These are phyloP conservation scores for Barnettozyma botsteinii DNA, from an alignment of 805 yeast genomes.

Conservation along the genomic window DNA sequence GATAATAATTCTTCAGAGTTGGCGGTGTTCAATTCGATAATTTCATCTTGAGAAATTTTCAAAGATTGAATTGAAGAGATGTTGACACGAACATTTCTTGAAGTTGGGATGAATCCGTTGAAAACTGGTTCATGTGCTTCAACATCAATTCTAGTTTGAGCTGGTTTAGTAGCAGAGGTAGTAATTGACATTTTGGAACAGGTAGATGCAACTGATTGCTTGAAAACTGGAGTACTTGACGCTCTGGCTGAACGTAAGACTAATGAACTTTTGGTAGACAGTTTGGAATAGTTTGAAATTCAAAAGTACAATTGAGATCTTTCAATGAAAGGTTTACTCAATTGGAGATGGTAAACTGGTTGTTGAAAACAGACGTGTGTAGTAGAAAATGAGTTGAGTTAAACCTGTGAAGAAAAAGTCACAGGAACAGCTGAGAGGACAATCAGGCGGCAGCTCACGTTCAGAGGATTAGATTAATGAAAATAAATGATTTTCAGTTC, in stretches of 20 bases:
- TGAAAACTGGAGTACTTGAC: constrained; percentile 10
- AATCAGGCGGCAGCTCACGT: constrained; percentile 52
- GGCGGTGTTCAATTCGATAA: constrained; percentile 24
- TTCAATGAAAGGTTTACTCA: too few relatives aligned
- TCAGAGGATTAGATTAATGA: background rate
- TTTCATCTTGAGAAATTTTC: background rate
- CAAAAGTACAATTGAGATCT: background rate
- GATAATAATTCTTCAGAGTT: constrained; percentile 32
- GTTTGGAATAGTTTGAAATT: constrained; percentile 6
- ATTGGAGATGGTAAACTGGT: too few relatives aligned
- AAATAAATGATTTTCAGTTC: background rate
- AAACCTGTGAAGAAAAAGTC: constrained; percentile 10
- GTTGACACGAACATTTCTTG: background rate
- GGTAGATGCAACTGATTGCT: background rate
- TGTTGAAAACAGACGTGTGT: too few relatives aligned
- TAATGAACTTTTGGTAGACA: constrained; percentile 17
- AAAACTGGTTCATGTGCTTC: background rate
- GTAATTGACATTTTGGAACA: constrained; percentile 17
- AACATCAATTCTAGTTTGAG: constrained; percentile 4
- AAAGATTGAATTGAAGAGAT: constrained; percentile 1
- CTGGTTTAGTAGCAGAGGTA: constrained; percentile 10
- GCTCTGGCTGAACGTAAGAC: constrained; percentile 22
- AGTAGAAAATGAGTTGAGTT: background rate
- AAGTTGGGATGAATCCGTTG: background rate
- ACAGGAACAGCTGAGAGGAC: constrained; percentile 13